phyloP scores from a whole-genome alignment of 140 eudicot genomes.

The Anethum foeniculum region DNA sequence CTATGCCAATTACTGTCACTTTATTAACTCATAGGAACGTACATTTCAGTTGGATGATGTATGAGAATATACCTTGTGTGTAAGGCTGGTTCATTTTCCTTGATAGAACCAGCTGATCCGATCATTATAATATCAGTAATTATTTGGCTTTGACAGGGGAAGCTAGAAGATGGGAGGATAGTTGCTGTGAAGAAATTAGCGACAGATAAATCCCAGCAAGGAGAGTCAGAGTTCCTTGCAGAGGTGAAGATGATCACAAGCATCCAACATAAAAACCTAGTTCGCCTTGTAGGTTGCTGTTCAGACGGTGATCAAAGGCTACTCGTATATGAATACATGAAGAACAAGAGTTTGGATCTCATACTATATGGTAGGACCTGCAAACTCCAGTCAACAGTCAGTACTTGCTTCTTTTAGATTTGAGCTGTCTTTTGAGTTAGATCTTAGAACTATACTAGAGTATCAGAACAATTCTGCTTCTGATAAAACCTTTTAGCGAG shows the following conservation, averaged over 20 bases:
- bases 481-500: not conserved
- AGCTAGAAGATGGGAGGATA: constrained; percentile 48
- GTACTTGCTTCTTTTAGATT: not conserved
- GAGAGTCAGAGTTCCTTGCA: constrained; percentile 59
- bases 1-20: not conserved
- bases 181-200: constrained; percentile 57
- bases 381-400: not conserved
- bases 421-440: not conserved
- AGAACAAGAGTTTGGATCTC: constrained; percentile 64
- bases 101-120: not conserved
- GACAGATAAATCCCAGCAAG: constrained; percentile 64
- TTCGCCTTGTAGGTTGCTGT: constrained; percentile 72
- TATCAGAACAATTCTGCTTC: not conserved
- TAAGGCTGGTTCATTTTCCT: not conserved
- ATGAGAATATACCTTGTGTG: not conserved
- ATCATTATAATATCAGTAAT: not conserved
- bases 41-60: not conserved
- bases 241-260: constrained; percentile 72
- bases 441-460: not conserved
- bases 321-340: constrained; percentile 69
- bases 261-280: constrained; percentile 78
- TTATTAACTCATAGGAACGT: not conserved
- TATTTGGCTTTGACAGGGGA: constrained; percentile 33
- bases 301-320: constrained; percentile 57
- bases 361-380: constrained; percentile 37